Evolutionary conservation across 2,329 filamentous ascomycete species (phyloP), one percentile per base, ranked within the genome.

Genomic region (Fusarium papillatum): DNA sequence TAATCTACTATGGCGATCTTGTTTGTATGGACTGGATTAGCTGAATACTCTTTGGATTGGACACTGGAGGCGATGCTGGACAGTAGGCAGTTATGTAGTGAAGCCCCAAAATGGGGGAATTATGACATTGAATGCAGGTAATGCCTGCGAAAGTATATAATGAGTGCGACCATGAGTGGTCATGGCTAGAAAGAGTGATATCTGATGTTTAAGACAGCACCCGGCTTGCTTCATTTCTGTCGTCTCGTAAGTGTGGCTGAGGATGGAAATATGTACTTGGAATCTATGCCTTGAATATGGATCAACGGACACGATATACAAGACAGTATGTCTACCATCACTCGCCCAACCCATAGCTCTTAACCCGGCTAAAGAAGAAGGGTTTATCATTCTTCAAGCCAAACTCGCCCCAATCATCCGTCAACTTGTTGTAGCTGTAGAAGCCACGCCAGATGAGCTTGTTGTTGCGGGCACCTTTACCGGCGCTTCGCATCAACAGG

Each of bases 371-470:
- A 77, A 93, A 94, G 80, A 92, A 91, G 80, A 90, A 94, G 0
- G 92, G 88, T 82, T 92, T 93, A 68, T 92, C 88, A 76, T 93
- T 90, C 82, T 88, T 90, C 46, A 92, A 83, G 17, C 85, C 83
- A 84, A 98, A 98, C 84, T 95, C 93, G 6, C 89, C 95, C 94
- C 95, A 97, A 84, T 98, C 96, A 82, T 98, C 95, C 10, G 95
- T 98, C 80, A 98, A 84, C 77, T 91, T 90, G 82, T 98, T 98
- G 82, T 97, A 96, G 85, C 93, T 96, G 91, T 95, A 98, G 82
- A 96, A 98, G 1, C 94, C 93, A 79, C 94, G 93, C 96, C 97
- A 99, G 1, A 88, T 86, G 63, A 99, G 85, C 84, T 97, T 98
- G 73, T 96, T 98, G 80, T 97, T 98, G 81, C 92, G 91, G 0